A percentile compares a stretch with the other conserved stretches of the same genome.
These are phyloP conservation scores for Furculomyces boomerangus DNA, from an alignment of 371 early-diverging fungal species.

Conservation along the genomic window DNA sequence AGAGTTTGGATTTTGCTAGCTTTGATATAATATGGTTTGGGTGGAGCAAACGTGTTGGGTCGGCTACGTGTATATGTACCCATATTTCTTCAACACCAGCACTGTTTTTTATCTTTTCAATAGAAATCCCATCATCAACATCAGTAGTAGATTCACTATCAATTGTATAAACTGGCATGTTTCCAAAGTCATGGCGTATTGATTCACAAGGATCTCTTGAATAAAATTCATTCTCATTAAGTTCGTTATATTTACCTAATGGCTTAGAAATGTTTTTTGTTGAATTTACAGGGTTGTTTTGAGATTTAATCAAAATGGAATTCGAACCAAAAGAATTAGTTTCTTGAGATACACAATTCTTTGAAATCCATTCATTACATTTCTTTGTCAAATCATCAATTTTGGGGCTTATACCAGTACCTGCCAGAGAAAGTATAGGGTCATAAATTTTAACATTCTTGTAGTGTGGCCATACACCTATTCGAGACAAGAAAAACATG, in stretches of 20 bases:
- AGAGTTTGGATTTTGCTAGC: constrained; percentile 24
- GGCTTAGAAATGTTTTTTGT: constrained; percentile 7
- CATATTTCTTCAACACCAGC: constrained; percentile 33
- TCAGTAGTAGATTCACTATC: constrained; percentile 79
- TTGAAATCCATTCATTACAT: neutral
- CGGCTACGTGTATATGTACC: constrained; percentile 90
- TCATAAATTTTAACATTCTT: constrained; percentile 8
- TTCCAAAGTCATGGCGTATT: constrained; percentile 67
- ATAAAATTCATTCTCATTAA: constrained; percentile 27
- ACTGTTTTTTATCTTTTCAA: constrained; percentile 32
- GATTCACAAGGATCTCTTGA: constrained; percentile 38
- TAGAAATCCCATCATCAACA: constrained; percentile 81
- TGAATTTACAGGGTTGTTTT: constrained; percentile 1
- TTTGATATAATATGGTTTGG: constrained; percentile 40
- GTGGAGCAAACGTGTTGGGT: constrained; percentile 69
- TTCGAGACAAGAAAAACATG: constrained; percentile 41
- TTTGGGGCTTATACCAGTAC: neutral
- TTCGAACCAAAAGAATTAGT: too few species aligned
- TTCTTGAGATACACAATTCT: neutral
- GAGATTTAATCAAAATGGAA: too few species aligned
- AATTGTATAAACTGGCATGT: constrained; percentile 69
- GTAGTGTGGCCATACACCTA: constrained; percentile 54
- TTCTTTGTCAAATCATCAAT: neutral
- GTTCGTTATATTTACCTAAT: neutral
- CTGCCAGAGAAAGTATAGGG: neutral